Percentiles rank a stretch among this genome's conserved stretches.
phyloP scores from a whole-genome alignment of 805 yeast genomes.

The Ogataea philodendri region DNA sequence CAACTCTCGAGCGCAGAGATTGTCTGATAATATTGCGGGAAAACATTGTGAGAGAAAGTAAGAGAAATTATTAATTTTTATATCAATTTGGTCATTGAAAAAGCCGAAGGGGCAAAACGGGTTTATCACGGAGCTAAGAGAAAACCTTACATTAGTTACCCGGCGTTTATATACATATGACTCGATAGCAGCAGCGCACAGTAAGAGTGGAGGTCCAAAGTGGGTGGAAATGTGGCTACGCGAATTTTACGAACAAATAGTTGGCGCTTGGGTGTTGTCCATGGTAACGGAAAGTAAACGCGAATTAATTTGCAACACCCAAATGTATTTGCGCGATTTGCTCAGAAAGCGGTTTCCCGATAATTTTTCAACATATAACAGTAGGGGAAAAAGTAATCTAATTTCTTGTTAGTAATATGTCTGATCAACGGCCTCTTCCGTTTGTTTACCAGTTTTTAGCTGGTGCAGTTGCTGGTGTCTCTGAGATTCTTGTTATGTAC shows the following conservation, averaged over 20 bases:
- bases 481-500: conserved; percentile 92
- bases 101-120: conserved; percentile 2
- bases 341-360: background rate
- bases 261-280: too few species aligned
- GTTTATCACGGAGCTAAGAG: background rate
- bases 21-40: conserved; percentile 22
- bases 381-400: conserved; percentile 2
- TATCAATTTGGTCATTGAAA: conserved; percentile 4
- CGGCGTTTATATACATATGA: too few species aligned
- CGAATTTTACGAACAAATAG: too few species aligned
- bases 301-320: too few species aligned
- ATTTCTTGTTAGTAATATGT: conserved; percentile 5
- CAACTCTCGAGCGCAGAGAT: conserved; percentile 11
- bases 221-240: too few species aligned
- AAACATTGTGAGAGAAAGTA: conserved; percentile 15
- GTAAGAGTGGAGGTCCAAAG: too few species aligned
- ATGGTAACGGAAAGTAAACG: too few species aligned
- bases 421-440: conserved; percentile 56
- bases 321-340: too few species aligned
- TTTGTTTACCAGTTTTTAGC: conserved; percentile 83
- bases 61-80: conserved; percentile 1
- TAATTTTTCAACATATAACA: conserved; percentile 1
- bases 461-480: conserved; percentile 97
- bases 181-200: too few species aligned
- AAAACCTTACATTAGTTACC: conserved; percentile 9